These are phyloP conservation scores for Coemansia sp. DNA, from an alignment of 192 early-diverging fungal species.

Conservation along the genomic window DNA sequence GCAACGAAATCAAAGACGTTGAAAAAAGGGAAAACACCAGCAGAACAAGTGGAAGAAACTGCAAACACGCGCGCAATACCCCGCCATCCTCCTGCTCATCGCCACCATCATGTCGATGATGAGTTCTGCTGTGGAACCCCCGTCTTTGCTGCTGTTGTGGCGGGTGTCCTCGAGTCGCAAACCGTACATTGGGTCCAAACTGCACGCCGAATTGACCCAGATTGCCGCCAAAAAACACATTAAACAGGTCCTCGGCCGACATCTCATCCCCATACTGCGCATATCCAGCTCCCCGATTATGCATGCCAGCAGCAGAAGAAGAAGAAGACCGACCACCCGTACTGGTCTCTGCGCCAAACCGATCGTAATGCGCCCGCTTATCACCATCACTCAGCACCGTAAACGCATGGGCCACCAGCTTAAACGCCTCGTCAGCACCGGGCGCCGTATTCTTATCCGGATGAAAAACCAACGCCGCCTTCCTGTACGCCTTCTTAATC, in stretches of 20 bases:
- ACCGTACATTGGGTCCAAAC: slow-evolving; percentile 25
- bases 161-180: not conserved
- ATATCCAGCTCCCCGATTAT: not conserved
- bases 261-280: slow-evolving; percentile 67
- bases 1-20: slow-evolving; percentile 59
- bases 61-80: slow-evolving; percentile 59
- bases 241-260: slow-evolving; percentile 91
- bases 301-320: slow-evolving; percentile 4
- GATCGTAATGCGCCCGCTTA: slow-evolving; percentile 84
- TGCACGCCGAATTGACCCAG: slow-evolving; percentile 56
- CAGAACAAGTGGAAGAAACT: slow-evolving; percentile 76
- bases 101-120: not conserved
- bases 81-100: not conserved
- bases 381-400: slow-evolving; percentile 82
- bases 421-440: slow-evolving; percentile 95
- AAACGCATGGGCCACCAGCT: slow-evolving; percentile 91
- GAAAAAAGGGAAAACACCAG: slow-evolving; percentile 74
- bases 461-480: slow-evolving; percentile 90
- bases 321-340: not conserved
- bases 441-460: slow-evolving; percentile 96
- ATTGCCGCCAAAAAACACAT: slow-evolving; percentile 89
- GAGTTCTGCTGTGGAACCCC: slow-evolving; percentile 30
- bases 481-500: slow-evolving; percentile 93
- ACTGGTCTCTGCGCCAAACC: slow-evolving; percentile 67
- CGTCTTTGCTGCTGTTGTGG: slow-evolving; percentile 12